Evolutionary conservation across 2,329 filamentous ascomycete genomes (phyloP), one percentile per base, ranked within the genome.

Genomic region (Cladophialophora yegresii): DNA sequence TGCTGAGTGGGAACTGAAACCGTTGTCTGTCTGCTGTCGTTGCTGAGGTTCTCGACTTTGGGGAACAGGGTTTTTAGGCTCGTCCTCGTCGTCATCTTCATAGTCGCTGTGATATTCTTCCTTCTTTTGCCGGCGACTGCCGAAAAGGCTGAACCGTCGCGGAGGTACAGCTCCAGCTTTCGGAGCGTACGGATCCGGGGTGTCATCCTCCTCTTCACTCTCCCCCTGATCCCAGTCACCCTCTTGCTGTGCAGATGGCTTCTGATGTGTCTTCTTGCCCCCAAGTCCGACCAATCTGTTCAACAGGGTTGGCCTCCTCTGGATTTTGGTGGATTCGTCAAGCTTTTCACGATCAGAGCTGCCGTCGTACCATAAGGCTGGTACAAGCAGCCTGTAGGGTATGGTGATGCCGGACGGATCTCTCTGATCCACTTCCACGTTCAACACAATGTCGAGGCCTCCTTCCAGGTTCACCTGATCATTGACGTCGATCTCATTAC

Each of bases 371-470:
- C 78, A 78, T 58, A 99, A 79, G 59, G 87, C 86, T 10, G 96
- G 95, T 4, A 99, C 88, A 1, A 98, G 83, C 4, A 99, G 79
- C 45, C 92, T 84, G 75, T 99, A 99, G 8, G 92, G 91, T 57
- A 87, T 85, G 0, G 95, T 99, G 68, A 91, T 92, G 13, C 95
- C 96, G 0, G 90, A 84, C 0, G 95, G 93, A 71, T 99, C 92
- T 67, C 86, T 87, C 51, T 90, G 85, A 71, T 89, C 92, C 66
- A 97, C 87, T 78, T 99, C 95, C 67, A 96, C 87, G 71, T 97
- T 96, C 50, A 99, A 78, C 57, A 87, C 90, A 40, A 99, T 88
- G 69, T 97, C 92, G 9, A 99, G 80, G 0, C 92, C 92, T 32
- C 89, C 89, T 73, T 95, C 86, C 0, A 97, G 82, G 73, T 96